phyloP scores from a whole-genome alignment of 2,329 filamentous ascomycete species.

The Arthrocladium fulminans region DNA sequence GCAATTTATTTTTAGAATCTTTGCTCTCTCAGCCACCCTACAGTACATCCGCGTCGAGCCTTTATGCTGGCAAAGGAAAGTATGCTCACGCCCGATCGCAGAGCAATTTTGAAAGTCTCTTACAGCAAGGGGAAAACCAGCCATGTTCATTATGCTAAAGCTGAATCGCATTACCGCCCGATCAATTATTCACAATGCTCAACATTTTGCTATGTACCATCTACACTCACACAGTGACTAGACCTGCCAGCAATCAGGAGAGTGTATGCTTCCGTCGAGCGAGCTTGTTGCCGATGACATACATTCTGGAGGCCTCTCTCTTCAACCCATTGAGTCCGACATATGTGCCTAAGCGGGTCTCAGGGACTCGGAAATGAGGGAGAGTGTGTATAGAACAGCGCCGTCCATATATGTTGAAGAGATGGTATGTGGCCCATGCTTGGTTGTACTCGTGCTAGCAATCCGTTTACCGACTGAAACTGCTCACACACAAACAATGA shows the following conservation, averaged over 20 bases:
- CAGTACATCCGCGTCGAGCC: too few species aligned
- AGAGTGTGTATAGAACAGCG: not conserved
- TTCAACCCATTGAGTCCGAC: not conserved
- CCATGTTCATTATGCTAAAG: not conserved
- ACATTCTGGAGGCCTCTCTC: not conserved
- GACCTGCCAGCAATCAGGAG: not conserved
- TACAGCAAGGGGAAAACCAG: too few species aligned
- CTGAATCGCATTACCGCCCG: not conserved
- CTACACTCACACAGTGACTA: not conserved
- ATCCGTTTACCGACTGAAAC: not conserved
- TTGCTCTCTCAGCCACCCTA: too few species aligned
- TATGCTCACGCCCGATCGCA: too few species aligned
- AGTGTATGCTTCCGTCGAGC: too few species aligned
- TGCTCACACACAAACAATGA: not conserved
- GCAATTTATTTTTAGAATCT: not conserved
- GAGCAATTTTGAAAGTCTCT: too few species aligned
- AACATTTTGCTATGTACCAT: not conserved
- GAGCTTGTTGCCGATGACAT: not conserved
- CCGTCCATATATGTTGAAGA: not conserved
- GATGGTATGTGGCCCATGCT: not conserved
- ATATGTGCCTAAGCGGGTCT: not conserved
- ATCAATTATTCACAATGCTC: not conserved
- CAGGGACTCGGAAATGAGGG: not conserved
- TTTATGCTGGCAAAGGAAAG: too few species aligned
- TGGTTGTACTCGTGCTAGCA: not conserved